Evolutionary conservation across 805 yeast species (phyloP), one percentile per base, ranked within the genome.

Genomic region (Suhomyces xylopsoci): DNA sequence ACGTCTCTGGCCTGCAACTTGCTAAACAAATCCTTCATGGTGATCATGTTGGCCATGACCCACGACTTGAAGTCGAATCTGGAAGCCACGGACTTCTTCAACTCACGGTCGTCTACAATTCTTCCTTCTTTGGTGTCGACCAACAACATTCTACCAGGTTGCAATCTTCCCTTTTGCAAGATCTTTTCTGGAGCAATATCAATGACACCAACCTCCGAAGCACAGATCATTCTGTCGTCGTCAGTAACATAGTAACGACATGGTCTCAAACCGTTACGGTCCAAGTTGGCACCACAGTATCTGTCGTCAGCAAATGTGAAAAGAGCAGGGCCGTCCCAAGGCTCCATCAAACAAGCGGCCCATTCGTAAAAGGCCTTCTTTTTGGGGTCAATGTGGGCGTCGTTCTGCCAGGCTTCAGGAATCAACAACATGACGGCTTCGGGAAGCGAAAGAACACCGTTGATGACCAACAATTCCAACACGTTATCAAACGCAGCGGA

Each of bases 331-430:
- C 99, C 99, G 74, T 93, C 99, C 99, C 99, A 93, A 7, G 98
- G 98, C 76, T 93, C 99, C 97, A 94, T 94, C 59, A 93, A 76
- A 74, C 97, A 91, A 10, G 98, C 97, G 47, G 97, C 98, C 98
- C 98, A 93, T 71, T 94, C 97, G 75, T 93, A 93, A 73, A 96
- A 93, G 0, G 98, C 97, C 63, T 81, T 84, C 76, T 92, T 88
- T 70, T 88, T 86, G 51, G 96, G 90, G 69, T 93, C 97, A 88
- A 93, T 91, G 58, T 81, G 71, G 51, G 72, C 70, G 71, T 92
- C 94, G 67, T 88, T 88, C 72, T 93, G 97, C 94, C 97, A 91
- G 5, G 98, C 97, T 73, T 93, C 99, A 34, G 99, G 99, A 55
- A 94, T 93, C 79, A 94, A 79, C 70, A 93, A 72, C 98, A 93